These are phyloP conservation scores for Tolypocladium album DNA, from an alignment of 2,329 filamentous ascomycete genomes.

Conservation along the genomic window DNA sequence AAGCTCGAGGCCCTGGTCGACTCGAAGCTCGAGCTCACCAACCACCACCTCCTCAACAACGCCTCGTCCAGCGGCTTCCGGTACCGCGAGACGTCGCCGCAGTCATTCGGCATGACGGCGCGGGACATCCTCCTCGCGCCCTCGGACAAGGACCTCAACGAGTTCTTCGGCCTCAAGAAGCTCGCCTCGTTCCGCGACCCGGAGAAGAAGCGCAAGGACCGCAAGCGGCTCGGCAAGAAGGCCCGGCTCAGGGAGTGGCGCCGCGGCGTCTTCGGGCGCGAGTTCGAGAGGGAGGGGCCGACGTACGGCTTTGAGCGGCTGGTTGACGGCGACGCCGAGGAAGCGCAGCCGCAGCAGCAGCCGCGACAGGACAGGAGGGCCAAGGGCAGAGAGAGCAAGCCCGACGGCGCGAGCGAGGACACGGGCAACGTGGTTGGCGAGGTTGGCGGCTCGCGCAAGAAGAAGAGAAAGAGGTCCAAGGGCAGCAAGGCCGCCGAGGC, in stretches of 20 bases:
- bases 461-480: conserved; percentile 42
- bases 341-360: background rate
- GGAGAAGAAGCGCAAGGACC: conserved; percentile 82
- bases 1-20: conserved; percentile 83
- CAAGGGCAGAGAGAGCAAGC: background rate
- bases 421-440: conserved; percentile 17
- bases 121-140: conserved; percentile 85
- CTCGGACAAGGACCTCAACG: conserved; percentile 74
- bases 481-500: conserved; percentile 26
- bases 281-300: conserved; percentile 45
- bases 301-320: conserved; percentile 44
- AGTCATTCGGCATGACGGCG: conserved; percentile 78
- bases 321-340: conserved; percentile 14
- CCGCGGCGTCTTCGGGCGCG: conserved; percentile 49
- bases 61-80: conserved; percentile 50
- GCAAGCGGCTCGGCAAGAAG: conserved; percentile 87
- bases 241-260: conserved; percentile 81
- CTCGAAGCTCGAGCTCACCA: conserved; percentile 63
- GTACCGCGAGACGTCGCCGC: conserved; percentile 89
- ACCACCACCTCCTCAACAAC: conserved; percentile 43
- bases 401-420: background rate
- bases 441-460: conserved; percentile 25
- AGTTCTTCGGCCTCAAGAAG: conserved; percentile 91
- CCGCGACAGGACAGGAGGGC: background rate
- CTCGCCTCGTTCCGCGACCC: conserved; percentile 78